Evolutionary conservation across 164 flowering plant genomes (phyloP), one percentile per base, ranked within the genome.

Genomic region (Nymphaea colorata): DNA sequence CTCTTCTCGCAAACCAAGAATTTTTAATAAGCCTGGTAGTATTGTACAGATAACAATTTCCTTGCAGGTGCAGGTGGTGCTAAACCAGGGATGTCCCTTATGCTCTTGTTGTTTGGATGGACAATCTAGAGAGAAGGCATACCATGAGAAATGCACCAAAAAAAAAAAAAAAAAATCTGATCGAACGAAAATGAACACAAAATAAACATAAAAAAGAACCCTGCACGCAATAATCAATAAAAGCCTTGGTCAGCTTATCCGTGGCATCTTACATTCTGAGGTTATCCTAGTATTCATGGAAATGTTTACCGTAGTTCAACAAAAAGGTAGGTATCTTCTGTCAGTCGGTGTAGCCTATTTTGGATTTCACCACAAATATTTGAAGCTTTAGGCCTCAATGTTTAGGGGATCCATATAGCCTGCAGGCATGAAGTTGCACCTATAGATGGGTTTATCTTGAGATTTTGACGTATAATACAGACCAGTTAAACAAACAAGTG

Each of bases 51-150:
- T 69, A 93, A 73, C 67, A 93, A 79, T 77, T 85, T 90, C 78
- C 98, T 84, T 17, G 84, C 57, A 0, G 90, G 90, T 17, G 88
- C 96, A 42, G 97, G 96, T n/a, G 96, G 95, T 55, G 96, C 96
- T 76, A 94, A 76, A 69, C 97, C 97, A 4, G 97, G 96, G 65
- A 91, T 88, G 79, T 91, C 96, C 70, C 82, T 78, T 71, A 89
- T 94, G 80, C 74, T 70, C 66, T 86, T 89, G 83, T 90, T 94
- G 81, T 79, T 78, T 42, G 97, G 98, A 68, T 91, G 78, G 68
- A 90, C 92, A 65, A 91, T 79, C 99, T 94, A 71, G 68, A 73
- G 25, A 55, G 43, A 51, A 3, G 69, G 18, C 61, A 4, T 62
- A 43, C 60, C 36, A 53, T 62, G 18, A 55, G 65, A 59, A 16